Evolutionary conservation across 495 filamentous ascomycete species (phyloP), one percentile per base, ranked within the genome.

Genomic region (Neurospora cerealis): DNA sequence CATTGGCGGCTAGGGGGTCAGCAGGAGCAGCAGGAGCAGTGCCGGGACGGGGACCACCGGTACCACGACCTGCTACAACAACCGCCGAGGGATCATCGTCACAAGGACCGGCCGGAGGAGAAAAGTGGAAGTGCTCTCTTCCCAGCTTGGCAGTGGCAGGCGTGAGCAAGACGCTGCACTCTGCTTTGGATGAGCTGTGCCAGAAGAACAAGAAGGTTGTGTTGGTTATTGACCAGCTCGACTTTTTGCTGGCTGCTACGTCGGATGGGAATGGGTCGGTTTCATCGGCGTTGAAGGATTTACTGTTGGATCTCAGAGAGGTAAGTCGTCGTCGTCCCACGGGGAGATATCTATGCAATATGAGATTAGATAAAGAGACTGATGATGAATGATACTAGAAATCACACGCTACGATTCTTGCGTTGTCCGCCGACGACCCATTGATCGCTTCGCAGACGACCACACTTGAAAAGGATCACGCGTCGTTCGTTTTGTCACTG

Each of bases 381-480:
- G 8, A 34, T 79, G 77, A 78, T 79, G 54, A 71, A 28, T 15
- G 28, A 19, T 38, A 71, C 69, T 72, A 88, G 84, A 80, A 81
- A 74, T 86, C 86, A n/a, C 79, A 91, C 74, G 83, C 91, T 24
- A 89, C 86, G 5, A 81, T 97, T 24, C 46, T 96, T 46, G 88
- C 91, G 3, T 72, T 92, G n/a, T 85, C 89, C 70, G 90, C 92
- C 40, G 93, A 95, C 77, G 87, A 87, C 6, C 88, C 93, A 7
- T 83, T 97, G 41, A 83, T 96, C 48, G 77, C 83, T 77, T 75
- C 80, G 60, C 83, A 85, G 78, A 75, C 79, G 32, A 91, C 93
- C n/a, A 85, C 89, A 4, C 79, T 96, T 40, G 92, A 93, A 77
- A 84, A 86, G 44, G 86, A 91, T 70, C 91, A 94, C 80, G 87